Evolutionary conservation across 2,329 filamentous ascomycete species (phyloP).

Genomic region (Xylariomycetidae sp.): DNA sequence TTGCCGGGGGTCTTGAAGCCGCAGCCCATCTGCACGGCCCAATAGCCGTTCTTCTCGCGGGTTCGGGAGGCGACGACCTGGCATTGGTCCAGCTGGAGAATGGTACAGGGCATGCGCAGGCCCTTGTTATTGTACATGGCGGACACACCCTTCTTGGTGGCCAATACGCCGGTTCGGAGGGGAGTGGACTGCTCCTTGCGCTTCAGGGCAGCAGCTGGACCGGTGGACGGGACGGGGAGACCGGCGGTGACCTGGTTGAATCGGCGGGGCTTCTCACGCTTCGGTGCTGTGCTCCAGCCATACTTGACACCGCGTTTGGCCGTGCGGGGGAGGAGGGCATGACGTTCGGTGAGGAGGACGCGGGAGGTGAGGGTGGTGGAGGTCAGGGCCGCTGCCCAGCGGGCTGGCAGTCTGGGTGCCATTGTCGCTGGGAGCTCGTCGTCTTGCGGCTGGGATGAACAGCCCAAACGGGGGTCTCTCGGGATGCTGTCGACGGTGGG

Average conservation of each 20-base stretch:
- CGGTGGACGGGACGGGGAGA: constrained; percentile 50
- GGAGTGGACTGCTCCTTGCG: constrained; percentile 54
- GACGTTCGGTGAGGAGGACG: constrained; percentile 25
- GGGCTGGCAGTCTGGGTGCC: constrained; percentile 40
- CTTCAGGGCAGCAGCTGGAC: constrained; percentile 54
- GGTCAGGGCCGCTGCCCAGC: constrained; percentile 35
- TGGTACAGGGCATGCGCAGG: constrained; percentile 76
- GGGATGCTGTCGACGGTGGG: neutral
- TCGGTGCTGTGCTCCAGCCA: constrained; percentile 54
- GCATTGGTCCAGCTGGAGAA: constrained; percentile 87
- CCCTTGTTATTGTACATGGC: constrained; percentile 77
- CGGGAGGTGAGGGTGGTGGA: constrained; percentile 14
- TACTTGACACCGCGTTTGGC: constrained; percentile 47
- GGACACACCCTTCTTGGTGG: constrained; percentile 93
- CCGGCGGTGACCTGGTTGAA: constrained; percentile 56
- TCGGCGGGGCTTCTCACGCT: constrained; percentile 46
- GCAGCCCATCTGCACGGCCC: constrained; percentile 81
- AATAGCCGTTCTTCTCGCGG: constrained; percentile 76
- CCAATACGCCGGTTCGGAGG: constrained; percentile 73
- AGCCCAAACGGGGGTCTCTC: neutral
- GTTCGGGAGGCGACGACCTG: constrained; percentile 88
- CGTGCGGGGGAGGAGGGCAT: constrained; percentile 39
- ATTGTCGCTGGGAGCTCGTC: constrained; percentile 29
- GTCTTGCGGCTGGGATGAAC: neutral
- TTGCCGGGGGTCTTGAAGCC: constrained; percentile 70